Conservation (phyloP, 352 stramenopile genomes). For the Phytophthora ohioensis region DNA sequence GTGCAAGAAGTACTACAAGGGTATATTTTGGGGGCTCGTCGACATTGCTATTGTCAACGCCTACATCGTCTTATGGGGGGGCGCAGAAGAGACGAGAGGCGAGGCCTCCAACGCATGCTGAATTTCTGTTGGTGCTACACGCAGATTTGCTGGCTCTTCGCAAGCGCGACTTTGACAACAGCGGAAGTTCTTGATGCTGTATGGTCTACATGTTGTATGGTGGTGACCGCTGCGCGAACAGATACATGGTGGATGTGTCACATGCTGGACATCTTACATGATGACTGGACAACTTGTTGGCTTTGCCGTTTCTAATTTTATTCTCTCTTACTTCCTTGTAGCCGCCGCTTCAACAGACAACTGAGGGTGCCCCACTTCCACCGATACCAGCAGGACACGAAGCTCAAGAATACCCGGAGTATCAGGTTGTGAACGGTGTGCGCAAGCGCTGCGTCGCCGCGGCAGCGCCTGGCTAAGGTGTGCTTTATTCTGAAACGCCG, state of each 20-base stretch:
- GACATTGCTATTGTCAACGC: not conserved
- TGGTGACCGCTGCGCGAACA: not conserved
- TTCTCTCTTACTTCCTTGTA: not conserved
- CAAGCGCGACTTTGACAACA: not conserved
- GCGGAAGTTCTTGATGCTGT: not conserved
- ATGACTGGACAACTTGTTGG: too few relatives aligned
- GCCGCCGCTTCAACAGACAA: not conserved
- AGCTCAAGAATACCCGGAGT: conserved; percentile 9
- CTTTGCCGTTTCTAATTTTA: too few relatives aligned
- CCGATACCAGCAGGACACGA: not conserved
- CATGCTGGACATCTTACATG: not conserved
- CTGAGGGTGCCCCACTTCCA: not conserved
- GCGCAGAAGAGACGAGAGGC: not conserved
- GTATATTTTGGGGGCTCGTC: conserved; percentile 21
- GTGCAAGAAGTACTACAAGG: conserved; percentile 40
- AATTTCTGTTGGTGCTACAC: conserved; percentile 25
- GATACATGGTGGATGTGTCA: not conserved
- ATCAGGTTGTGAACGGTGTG: conserved; percentile 15
- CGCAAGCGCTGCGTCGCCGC: not conserved
- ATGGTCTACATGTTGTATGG: conserved; percentile 3
- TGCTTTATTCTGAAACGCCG: conserved; percentile 10
- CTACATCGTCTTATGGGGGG: not conserved
- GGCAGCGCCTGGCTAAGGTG: conserved; percentile 17
- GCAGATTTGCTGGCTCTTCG: conserved; percentile 8
- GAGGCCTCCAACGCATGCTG: not conserved